phyloP scores from a whole-genome alignment of 2,329 filamentous ascomycete genomes.

The Alternaria arbusti region DNA sequence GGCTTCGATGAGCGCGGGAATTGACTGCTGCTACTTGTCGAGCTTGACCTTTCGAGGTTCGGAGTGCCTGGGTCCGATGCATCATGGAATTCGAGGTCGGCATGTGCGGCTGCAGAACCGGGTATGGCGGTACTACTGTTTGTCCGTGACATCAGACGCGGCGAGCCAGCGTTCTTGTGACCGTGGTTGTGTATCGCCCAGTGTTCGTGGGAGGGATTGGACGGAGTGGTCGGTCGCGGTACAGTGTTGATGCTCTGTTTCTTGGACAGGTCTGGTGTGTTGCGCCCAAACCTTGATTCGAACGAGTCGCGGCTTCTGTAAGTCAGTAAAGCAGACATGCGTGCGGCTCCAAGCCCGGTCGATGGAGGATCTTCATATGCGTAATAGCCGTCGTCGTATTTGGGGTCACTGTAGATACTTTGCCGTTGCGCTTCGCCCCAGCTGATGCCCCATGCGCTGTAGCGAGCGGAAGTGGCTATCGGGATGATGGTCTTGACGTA shows the following conservation, averaged over 20 bases:
- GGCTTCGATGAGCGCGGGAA: constrained; percentile 47
- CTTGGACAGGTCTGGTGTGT: constrained; percentile 84
- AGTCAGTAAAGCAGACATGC: constrained; percentile 95
- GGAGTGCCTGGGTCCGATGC: constrained; percentile 45
- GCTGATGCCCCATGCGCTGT: constrained; percentile 89
- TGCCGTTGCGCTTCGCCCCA: constrained; percentile 89
- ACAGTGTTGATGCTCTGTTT: constrained; percentile 80
- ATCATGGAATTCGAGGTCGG: constrained; percentile 57
- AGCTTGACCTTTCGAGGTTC: constrained; percentile 23
- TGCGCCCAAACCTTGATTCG: constrained; percentile 91
- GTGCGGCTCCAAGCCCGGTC: constrained; percentile 87
- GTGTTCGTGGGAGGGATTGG: constrained; percentile 51
- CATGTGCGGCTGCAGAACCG: constrained; percentile 28
- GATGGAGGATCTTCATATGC: constrained; percentile 82
- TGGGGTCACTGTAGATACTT: constrained; percentile 97
- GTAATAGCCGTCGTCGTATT: constrained; percentile 98
- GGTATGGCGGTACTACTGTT: constrained; percentile 39
- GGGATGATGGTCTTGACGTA: constrained; percentile 83
- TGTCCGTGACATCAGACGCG: constrained; percentile 47
- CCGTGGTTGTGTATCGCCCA: constrained; percentile 62
- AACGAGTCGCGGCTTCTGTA: constrained; percentile 98
- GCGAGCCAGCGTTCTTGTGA: constrained; percentile 55
- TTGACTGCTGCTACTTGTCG: constrained; percentile 12
- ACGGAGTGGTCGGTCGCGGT: constrained; percentile 55
- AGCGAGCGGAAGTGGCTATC: constrained; percentile 82